Percentiles rank a stretch among this genome's conserved stretches.
phyloP scores from a whole-genome alignment of 345 rosid genomes.

The Hirschfeldia incana region DNA sequence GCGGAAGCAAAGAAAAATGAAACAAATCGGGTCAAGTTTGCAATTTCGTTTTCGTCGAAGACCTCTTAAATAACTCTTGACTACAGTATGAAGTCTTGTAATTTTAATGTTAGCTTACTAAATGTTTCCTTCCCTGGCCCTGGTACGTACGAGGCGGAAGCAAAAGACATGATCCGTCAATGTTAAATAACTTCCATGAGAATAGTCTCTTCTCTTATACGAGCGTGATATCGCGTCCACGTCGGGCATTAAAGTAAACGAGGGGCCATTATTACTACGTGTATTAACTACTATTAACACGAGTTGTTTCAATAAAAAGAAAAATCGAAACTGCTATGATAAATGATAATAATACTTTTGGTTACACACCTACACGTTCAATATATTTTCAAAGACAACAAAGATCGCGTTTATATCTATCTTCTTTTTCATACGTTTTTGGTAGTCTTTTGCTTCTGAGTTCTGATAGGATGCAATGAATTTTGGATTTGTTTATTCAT shows the following conservation, averaged over 20 bases:
- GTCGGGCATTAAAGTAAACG: neutral
- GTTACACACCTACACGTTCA: slow-evolving; percentile 17
- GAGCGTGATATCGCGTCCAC: slow-evolving; percentile 9
- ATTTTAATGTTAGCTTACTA: neutral
- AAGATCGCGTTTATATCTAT: neutral
- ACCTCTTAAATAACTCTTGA: neutral
- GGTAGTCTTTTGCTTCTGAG: neutral
- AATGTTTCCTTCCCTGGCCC: neutral
- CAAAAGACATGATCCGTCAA: neutral
- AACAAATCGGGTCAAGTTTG: neutral
- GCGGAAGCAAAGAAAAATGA: neutral
- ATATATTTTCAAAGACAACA: neutral
- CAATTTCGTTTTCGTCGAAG: neutral
- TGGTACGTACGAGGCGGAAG: neutral
- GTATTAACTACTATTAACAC: neutral
- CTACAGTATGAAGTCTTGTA: neutral
- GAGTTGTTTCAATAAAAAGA: neutral
- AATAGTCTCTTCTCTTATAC: neutral
- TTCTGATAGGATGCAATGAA: neutral
- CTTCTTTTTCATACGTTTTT: neutral
- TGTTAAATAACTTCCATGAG: neutral
- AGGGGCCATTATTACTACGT: neutral
- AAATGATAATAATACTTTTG: neutral
- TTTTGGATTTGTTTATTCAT: neutral
- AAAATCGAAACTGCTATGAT: neutral